phyloP scores from a whole-genome alignment of 345 rosid species.

The Salix viminalis region DNA sequence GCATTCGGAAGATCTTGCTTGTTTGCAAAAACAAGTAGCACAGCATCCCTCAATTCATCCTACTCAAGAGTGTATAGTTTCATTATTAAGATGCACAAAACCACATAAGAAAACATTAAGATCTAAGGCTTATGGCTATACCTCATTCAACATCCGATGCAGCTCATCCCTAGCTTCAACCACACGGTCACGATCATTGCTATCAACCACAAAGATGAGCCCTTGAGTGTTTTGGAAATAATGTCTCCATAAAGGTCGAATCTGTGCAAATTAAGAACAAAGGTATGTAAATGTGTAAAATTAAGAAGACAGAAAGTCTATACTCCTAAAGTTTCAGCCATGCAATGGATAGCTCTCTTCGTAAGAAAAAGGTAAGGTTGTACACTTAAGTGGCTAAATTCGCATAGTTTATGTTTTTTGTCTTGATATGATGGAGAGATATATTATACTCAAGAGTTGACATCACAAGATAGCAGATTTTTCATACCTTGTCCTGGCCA shows the following conservation, averaged over 20 bases:
- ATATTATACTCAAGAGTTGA: background rate
- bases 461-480: background rate
- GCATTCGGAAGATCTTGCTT: constrained; percentile 91
- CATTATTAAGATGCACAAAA: background rate
- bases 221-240: constrained; percentile 84
- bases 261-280: constrained; percentile 19
- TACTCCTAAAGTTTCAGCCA: constrained; percentile 16
- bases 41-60: constrained; percentile 85
- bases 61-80: background rate
- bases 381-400: background rate
- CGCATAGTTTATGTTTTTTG: constrained; percentile 8
- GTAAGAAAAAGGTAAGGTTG: constrained; percentile 1
- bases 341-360: constrained; percentile 23
- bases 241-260: constrained; percentile 66
- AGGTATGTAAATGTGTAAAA: background rate
- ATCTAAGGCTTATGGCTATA: background rate
- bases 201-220: constrained; percentile 81
- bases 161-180: constrained; percentile 76
- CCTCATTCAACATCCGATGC: constrained; percentile 84
- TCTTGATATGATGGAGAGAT: background rate
- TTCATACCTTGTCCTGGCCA: constrained; percentile 22
- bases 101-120: background rate
- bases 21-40: constrained; percentile 80
- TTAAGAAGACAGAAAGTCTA: background rate
- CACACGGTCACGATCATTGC: constrained; percentile 73